Percentiles rank a stretch among this genome's conserved stretches.
These are phyloP conservation scores for Gyromitra esculenta DNA, from an alignment of 2,329 filamentous ascomycete genomes.

Conservation along the genomic window DNA sequence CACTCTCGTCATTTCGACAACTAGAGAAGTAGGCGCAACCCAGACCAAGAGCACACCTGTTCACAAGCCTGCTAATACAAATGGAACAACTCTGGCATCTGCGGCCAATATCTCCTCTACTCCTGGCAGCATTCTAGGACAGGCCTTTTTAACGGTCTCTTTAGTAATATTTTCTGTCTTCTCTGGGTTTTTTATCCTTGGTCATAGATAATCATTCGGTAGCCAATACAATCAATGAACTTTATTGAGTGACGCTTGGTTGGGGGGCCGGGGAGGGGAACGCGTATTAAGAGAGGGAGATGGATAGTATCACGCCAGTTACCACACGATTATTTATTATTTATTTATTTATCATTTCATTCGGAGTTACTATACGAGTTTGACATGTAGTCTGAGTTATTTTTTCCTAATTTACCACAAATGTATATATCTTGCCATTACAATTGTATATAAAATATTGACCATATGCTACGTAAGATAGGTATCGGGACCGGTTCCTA, in stretches of 20 bases:
- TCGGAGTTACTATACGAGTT: no score
- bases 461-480: no score
- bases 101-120: background rate
- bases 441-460: no score
- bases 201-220: background rate
- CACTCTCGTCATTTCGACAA: background rate
- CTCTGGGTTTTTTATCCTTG: background rate
- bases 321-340: no score
- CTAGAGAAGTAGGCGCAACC: background rate
- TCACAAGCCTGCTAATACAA: background rate
- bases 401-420: no score
- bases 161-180: constrained; percentile 4
- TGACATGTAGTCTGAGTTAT: no score
- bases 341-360: no score
- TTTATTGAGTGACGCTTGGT: background rate
- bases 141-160: background rate
- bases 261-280: background rate
- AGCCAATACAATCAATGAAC: background rate
- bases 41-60: background rate
- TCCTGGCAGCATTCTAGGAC: background rate
- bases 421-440: no score
- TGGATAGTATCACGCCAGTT: no score
- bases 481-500: no score
- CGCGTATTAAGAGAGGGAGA: background rate
- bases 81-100: background rate